These are phyloP conservation scores for Mycena vulgaris DNA, from an alignment of 768 basidiomycete genomes.

Conservation along the genomic window DNA sequence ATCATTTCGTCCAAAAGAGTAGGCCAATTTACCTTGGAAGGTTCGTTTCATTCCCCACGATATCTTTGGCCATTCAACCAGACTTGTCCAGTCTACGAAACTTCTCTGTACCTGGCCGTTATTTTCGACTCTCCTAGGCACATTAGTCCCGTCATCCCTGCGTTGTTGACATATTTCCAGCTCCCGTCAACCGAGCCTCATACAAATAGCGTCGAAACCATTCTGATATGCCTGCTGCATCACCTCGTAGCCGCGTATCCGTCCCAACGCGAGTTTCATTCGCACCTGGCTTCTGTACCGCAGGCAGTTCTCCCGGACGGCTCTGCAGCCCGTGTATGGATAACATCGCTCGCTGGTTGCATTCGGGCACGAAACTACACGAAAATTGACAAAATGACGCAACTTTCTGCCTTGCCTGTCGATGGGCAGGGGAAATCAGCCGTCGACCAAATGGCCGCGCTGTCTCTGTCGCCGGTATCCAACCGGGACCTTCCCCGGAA, in stretches of 20 bases:
- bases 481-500: slow-evolving; percentile 47
- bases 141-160: slow-evolving; percentile 72
- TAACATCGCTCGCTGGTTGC: slow-evolving; percentile 64
- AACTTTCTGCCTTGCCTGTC: slow-evolving; percentile 19
- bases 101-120: slow-evolving; percentile 75
- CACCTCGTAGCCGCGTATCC: slow-evolving; percentile 73
- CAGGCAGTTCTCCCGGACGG: slow-evolving; percentile 54
- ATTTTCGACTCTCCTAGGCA: slow-evolving; percentile 76
- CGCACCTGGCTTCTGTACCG: slow-evolving; percentile 60
- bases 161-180: slow-evolving; percentile 69
- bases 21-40: slow-evolving; percentile 79
- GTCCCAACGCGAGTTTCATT: slow-evolving; percentile 71
- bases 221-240: slow-evolving; percentile 71
- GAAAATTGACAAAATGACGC: slow-evolving; percentile 63
- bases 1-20: slow-evolving; percentile 71
- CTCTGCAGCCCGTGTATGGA: slow-evolving; percentile 63
- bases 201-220: slow-evolving; percentile 45
- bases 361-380: slow-evolving; percentile 72
- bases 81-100: slow-evolving; percentile 75
- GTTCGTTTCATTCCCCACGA: slow-evolving; percentile 52
- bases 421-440: slow-evolving; percentile 19
- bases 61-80: not conserved
- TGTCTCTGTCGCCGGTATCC: slow-evolving; percentile 30
- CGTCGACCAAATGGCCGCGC: not conserved
- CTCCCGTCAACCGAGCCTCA: slow-evolving; percentile 44